A percentile compares a stretch with the other conserved stretches of the same genome.
phyloP scores from a whole-genome alignment of 2,329 filamentous ascomycete species.

The Trichoderma simmonsii region DNA sequence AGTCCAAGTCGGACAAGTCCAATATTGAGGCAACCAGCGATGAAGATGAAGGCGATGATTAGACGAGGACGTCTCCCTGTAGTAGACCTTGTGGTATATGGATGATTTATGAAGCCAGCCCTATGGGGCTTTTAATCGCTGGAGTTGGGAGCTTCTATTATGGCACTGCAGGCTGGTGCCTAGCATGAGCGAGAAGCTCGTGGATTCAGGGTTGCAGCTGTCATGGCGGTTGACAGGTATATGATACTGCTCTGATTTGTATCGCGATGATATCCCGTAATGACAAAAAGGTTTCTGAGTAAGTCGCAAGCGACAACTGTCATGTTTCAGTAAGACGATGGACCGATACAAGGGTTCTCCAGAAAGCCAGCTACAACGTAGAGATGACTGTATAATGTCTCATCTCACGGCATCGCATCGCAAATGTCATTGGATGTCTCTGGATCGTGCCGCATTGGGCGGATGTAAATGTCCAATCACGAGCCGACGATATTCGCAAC shows the following conservation, averaged over 20 bases:
- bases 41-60: constrained; percentile 53
- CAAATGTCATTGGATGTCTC: not conserved
- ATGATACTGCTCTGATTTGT: not conserved
- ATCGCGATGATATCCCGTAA: not conserved
- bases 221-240: not conserved
- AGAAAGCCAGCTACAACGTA: not conserved
- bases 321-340: not conserved
- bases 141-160: not conserved
- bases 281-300: not conserved
- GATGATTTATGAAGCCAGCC: not conserved
- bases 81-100: not conserved
- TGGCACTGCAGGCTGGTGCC: constrained; percentile 1
- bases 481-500: not conserved
- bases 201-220: not conserved
- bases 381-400: not conserved
- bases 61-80: not conserved
- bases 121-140: not conserved
- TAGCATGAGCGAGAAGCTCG: not conserved
- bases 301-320: not conserved
- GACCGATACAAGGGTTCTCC: not conserved
- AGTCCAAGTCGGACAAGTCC: constrained; percentile 45
- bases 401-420: not conserved
- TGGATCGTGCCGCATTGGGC: not conserved
- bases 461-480: not conserved
- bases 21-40: constrained; percentile 65